phyloP scores from a whole-genome alignment of 1,284 basidiomycete species.

The Leccinum fuscescens region DNA sequence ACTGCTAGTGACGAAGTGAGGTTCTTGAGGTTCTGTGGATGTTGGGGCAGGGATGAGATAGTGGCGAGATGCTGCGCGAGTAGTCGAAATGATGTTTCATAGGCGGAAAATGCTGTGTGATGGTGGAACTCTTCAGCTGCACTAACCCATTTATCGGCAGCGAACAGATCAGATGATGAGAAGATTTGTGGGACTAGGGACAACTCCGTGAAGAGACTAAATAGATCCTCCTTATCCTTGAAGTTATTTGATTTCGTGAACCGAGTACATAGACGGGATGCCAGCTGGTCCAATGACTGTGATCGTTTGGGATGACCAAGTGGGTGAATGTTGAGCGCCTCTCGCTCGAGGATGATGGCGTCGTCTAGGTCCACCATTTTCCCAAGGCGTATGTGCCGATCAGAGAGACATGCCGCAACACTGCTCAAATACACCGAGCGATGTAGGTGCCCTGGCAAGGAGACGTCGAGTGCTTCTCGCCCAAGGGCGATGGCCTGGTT shows the following conservation, averaged over 20 bases:
- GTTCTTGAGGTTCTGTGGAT: background rate
- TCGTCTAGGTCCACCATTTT: background rate
- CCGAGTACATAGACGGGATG: background rate
- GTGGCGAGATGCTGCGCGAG: background rate
- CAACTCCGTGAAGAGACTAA: background rate
- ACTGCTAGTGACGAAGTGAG: background rate
- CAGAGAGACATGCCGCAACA: background rate
- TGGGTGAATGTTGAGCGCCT: background rate
- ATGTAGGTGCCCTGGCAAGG: background rate
- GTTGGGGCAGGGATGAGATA: background rate
- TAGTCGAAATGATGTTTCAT: background rate
- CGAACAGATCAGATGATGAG: background rate
- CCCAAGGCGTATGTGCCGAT: background rate
- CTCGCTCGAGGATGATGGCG: background rate
- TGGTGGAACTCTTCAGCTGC: background rate
- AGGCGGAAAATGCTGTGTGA: background rate
- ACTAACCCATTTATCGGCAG: background rate
- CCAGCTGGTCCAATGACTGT: background rate
- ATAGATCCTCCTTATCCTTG: background rate
- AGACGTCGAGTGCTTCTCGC: background rate
- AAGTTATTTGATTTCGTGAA: background rate
- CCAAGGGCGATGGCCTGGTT: background rate
- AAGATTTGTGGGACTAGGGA: background rate
- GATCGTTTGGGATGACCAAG: background rate
- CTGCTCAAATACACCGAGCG: background rate